Percentiles rank a stretch among this genome's conserved stretches.
Evolutionary conservation across 768 basidiomycete species (phyloP).

Genomic region (Sutorius australiensis): DNA sequence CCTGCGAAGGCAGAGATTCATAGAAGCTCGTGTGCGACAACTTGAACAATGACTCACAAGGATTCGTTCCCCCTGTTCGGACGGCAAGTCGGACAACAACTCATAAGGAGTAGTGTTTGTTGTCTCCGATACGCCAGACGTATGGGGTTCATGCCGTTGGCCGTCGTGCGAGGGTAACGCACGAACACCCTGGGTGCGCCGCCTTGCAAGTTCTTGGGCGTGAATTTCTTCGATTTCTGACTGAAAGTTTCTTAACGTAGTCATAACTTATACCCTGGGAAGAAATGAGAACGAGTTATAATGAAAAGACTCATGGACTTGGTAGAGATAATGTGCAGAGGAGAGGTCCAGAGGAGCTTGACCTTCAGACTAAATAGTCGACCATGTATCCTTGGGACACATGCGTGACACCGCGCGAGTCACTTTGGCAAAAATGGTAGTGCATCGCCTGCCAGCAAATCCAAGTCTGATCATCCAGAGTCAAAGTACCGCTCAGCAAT

Average conservation of each 20-base stretch:
- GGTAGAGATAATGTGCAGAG: conserved; percentile 3
- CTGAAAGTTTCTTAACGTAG: conserved; percentile 43
- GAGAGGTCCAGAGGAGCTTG: background rate
- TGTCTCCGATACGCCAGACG: background rate
- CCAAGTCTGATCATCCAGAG: background rate
- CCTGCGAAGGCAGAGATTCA: conserved; percentile 26
- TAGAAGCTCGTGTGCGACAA: background rate
- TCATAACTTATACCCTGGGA: conserved; percentile 20
- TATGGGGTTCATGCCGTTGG: conserved; percentile 49
- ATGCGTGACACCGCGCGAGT: conserved; percentile 1
- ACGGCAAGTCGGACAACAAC: conserved; percentile 1
- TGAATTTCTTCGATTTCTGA: conserved; percentile 76
- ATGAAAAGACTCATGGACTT: conserved; percentile 14
- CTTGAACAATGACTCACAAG: conserved; percentile 7
- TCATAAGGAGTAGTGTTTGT: background rate
- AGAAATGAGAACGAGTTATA: background rate
- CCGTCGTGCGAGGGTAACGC: conserved; percentile 17
- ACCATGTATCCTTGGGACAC: background rate
- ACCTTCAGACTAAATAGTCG: background rate
- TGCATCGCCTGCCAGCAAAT: background rate
- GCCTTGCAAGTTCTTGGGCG: conserved; percentile 60
- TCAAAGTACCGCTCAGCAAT: background rate
- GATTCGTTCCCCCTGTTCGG: conserved; percentile 17
- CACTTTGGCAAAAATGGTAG: background rate
- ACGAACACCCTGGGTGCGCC: conserved; percentile 37